Conservation (phyloP, 306 rosid species). For the Leucaena leucocephala region DNA sequence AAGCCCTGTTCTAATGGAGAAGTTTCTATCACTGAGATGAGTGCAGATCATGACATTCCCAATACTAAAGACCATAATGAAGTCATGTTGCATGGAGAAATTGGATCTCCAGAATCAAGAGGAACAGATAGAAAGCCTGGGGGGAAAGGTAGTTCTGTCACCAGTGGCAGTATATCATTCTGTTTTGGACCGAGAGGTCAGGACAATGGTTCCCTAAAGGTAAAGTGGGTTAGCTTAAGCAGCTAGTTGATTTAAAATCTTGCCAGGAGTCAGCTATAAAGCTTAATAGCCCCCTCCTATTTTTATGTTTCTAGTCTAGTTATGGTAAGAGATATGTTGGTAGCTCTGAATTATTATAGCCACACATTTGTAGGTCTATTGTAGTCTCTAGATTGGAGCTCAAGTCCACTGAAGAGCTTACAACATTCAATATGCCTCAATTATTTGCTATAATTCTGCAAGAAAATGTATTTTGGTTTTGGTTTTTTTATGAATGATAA, state of each 20-base stretch:
- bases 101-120: conserved; percentile 61
- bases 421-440: conserved; percentile 17
- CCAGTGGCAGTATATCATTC: conserved; percentile 58
- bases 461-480: neutral
- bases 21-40: conserved; percentile 48
- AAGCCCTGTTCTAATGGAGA: conserved; percentile 52
- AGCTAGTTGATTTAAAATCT: conserved; percentile 27
- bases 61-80: conserved; percentile 49
- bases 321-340: neutral
- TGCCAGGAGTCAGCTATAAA: conserved; percentile 20
- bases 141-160: conserved; percentile 60
- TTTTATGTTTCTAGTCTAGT: neutral
- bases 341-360: neutral
- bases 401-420: conserved; percentile 9
- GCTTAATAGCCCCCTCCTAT: neutral
- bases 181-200: conserved; percentile 76
- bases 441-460: conserved; percentile 23
- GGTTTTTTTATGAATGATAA: conserved; percentile 23
- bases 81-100: conserved; percentile 62
- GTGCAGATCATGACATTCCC: conserved; percentile 52
- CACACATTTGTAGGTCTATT: neutral
- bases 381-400: conserved; percentile 7
- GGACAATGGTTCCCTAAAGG: conserved; percentile 72
- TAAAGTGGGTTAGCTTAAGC: conserved; percentile 27
- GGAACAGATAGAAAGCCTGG: conserved; percentile 53